Base-by-base conservation (phyloP, 192 early-diverging fungal species). In the Backusella parvicylindrica region DNA sequence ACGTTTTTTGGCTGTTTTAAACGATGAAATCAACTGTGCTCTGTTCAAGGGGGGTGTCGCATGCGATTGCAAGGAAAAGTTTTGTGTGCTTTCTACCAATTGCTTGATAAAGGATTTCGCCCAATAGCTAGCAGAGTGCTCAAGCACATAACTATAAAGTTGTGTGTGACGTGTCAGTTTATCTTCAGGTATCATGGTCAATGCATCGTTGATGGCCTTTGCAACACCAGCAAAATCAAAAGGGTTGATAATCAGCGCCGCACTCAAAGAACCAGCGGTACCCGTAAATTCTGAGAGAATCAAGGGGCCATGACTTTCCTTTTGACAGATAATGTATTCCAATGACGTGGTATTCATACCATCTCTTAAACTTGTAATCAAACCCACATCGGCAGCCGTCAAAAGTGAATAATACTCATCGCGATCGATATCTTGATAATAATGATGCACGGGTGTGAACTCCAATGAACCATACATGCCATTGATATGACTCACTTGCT, bases 261-360 rank as follows among this genome's bases (percentile, higher is more conserved):
- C 88, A 71, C 92, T 91, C 16, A 95, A 83, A 13, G 87, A 89
- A 23, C 93, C 93, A 9, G 95, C 95, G 5, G 95, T 97, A 37
- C 98, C 98, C 9, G 98, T 95, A 79, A 99, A 99, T 80, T 99
- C 98, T 75, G 93, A 95, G 35, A 99, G 82, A 43, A 99, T 93
- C 76, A 99, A 83, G 26, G 95, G 93, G 32, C 92, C 93, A 73
- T 93, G 87, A 68, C 6, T 49, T 72, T 95, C 92, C n/a, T 92
- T 84, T 81, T 98, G 97, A 79, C 96, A 97, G 32, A 98, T 92
- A 15, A 97, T 92, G 80, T 91, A 98, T 82, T 98, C 96, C 71
- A 97, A 92, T 43, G 92, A 94, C 7, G 94, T 96, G 0, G 97
- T 97, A 78, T 98, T 98, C 98, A 99, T 98, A 31, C 97, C 98